phyloP scores from a whole-genome alignment of 2,329 filamentous ascomycete species.

The Phialocephala sp. region DNA sequence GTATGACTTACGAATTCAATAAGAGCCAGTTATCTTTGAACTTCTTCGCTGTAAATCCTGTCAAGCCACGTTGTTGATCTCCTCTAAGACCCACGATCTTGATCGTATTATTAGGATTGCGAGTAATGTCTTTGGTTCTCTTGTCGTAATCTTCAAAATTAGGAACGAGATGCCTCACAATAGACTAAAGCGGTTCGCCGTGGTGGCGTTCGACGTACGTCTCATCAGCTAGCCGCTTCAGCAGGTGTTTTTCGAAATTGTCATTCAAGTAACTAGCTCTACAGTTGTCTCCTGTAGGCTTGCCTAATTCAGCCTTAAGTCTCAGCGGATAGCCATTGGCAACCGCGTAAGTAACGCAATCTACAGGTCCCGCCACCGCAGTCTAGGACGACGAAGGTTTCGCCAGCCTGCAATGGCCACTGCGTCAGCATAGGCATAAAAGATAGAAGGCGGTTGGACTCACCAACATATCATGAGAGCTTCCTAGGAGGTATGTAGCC shows the following conservation, averaged over 20 bases:
- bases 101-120: constrained; percentile 12
- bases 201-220: constrained; percentile 21
- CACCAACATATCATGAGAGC: constrained; percentile 25
- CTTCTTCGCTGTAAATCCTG: constrained; percentile 19
- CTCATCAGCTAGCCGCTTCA: constrained; percentile 20
- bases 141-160: constrained; percentile 27
- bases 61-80: constrained; percentile 17
- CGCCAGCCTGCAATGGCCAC: neutral
- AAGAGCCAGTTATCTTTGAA: constrained; percentile 24
- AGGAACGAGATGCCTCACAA: constrained; percentile 19
- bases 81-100: constrained; percentile 23
- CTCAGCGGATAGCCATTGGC: constrained; percentile 36
- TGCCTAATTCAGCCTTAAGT: constrained; percentile 32
- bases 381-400: constrained; percentile 37
- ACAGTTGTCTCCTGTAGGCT: constrained; percentile 29
- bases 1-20: constrained; percentile 21
- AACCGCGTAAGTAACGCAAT: constrained; percentile 40
- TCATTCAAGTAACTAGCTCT: constrained; percentile 28
- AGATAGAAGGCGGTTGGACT: neutral
- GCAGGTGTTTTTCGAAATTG: constrained; percentile 23
- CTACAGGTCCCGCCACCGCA: constrained; percentile 42
- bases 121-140: constrained; percentile 17
- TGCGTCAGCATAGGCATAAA: neutral
- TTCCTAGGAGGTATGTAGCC: constrained; percentile 37
- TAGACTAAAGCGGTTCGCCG: constrained; percentile 19